Conservation (phyloP, 192 early-diverging fungal genomes). For the Diversispora eburnea region DNA sequence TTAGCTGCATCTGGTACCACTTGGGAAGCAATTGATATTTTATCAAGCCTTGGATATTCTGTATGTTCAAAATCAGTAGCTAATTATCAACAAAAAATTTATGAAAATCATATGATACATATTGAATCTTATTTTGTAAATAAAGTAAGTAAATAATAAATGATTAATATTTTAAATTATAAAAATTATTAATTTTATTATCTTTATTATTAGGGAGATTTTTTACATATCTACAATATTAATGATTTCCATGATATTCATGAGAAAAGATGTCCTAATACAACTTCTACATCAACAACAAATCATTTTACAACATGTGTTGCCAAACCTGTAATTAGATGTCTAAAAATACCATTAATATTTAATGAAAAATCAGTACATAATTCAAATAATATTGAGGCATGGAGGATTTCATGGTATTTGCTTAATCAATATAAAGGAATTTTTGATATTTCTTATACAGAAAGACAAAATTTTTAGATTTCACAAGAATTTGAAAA, state of each 20-base stretch:
- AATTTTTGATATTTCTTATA: neutral
- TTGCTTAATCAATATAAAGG: neutral
- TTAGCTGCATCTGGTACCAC: neutral
- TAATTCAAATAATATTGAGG: neutral
- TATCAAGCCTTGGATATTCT: neutral
- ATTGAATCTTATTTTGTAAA: neutral
- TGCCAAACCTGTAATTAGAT: neutral
- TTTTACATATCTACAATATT: neutral
- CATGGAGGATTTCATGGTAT: neutral
- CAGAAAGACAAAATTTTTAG: too few relatives aligned
- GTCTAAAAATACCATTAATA: neutral
- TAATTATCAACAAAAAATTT: neutral
- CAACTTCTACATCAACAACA: neutral
- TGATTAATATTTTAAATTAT: neutral
- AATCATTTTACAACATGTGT: neutral
- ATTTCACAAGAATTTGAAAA: too few relatives aligned
- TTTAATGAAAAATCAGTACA: neutral
- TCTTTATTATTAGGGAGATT: neutral
- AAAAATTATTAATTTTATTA: neutral
- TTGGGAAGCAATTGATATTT: neutral
- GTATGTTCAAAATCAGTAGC: neutral
- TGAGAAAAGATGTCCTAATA: neutral
- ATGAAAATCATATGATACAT: neutral
- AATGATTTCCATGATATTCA: constrained; percentile 1
- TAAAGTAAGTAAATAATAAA: too few relatives aligned